phyloP scores from a whole-genome alignment of 148 eudicot species.

The Heliosperma pusillum region DNA sequence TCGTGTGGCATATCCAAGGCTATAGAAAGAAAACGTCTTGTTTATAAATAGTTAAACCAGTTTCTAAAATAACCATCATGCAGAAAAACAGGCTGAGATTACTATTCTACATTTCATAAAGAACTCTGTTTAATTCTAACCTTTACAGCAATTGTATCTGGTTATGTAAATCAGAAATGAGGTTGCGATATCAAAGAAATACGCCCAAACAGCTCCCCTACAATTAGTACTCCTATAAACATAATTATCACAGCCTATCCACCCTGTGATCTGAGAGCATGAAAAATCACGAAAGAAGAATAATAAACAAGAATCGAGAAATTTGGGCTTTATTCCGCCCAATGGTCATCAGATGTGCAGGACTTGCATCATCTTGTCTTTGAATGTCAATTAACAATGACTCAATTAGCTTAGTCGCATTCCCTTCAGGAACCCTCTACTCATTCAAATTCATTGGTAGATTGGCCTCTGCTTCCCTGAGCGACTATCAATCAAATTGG shows the following conservation, averaged over 20 bases:
- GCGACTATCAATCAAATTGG: slow-evolving; percentile 12
- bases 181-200: slow-evolving; percentile 18
- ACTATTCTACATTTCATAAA: slow-evolving; percentile 17
- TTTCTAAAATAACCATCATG: slow-evolving; percentile 11
- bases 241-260: slow-evolving; percentile 15
- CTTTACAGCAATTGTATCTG: slow-evolving; percentile 24
- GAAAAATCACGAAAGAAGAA: slow-evolving; percentile 3
- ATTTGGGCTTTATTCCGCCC: slow-evolving; percentile 7
- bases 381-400: slow-evolving; percentile 4
- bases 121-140: slow-evolving; percentile 20
- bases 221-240: slow-evolving; percentile 10
- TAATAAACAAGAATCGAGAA: slow-evolving; percentile 9
- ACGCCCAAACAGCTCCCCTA: slow-evolving; percentile 14
- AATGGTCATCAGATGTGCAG: slow-evolving; percentile 13
- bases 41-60: slow-evolving; percentile 1
- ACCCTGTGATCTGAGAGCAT: slow-evolving; percentile 10
- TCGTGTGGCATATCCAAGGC: too few relatives aligned
- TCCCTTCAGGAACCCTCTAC: slow-evolving; percentile 5
- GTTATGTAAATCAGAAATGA: slow-evolving; percentile 24
- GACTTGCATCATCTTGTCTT: not conserved
- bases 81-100: slow-evolving; percentile 19
- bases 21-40: not conserved
- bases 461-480: not conserved
- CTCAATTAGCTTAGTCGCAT: slow-evolving; percentile 2
- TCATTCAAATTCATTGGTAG: slow-evolving; percentile 7